Conservation (phyloP, 1,139 yeast genomes). For the Saccharomyces hybrid region DNA sequence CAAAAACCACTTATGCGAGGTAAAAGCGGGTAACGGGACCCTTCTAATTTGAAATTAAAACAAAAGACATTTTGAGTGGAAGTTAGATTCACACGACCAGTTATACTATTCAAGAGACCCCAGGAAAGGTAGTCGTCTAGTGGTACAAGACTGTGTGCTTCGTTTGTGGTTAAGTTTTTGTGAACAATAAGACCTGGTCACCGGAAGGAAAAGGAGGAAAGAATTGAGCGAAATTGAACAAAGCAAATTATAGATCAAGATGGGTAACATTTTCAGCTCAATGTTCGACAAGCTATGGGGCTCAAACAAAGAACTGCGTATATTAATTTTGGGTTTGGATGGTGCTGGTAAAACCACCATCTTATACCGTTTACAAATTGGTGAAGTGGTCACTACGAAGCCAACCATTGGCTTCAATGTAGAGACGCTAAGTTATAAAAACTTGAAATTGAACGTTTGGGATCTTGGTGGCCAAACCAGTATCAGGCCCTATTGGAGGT, state of each 20-base stretch:
- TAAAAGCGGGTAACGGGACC: not conserved
- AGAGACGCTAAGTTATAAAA: conserved; percentile 84
- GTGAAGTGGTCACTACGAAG: conserved; percentile 89
- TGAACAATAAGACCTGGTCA: not conserved
- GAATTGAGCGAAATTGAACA: not conserved
- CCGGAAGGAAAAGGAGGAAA: not conserved
- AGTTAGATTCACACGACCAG: not conserved
- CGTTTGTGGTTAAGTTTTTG: not conserved
- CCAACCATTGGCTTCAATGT: conserved; percentile 97
- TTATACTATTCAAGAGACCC: not conserved
- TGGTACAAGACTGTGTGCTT: not conserved
- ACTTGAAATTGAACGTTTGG: conserved; percentile 80
- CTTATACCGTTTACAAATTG: conserved; percentile 81
- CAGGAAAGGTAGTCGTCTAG: not conserved
- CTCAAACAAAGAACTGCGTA: conserved; percentile 80
- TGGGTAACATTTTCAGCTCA: conserved; percentile 84
- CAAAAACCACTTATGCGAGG: not conserved
- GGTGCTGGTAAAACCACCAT: conserved; percentile 98
- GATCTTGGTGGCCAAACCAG: conserved; percentile 97
- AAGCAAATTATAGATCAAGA: conserved; percentile 20
- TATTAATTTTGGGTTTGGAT: conserved; percentile 84
- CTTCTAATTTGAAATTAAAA: not conserved
- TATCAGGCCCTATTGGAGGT: conserved; percentile 96
- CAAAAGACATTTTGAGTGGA: not conserved
- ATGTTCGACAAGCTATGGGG: conserved; percentile 87